Conservation (phyloP, 345 rosid species). For the Aquilaria sinensis region DNA sequence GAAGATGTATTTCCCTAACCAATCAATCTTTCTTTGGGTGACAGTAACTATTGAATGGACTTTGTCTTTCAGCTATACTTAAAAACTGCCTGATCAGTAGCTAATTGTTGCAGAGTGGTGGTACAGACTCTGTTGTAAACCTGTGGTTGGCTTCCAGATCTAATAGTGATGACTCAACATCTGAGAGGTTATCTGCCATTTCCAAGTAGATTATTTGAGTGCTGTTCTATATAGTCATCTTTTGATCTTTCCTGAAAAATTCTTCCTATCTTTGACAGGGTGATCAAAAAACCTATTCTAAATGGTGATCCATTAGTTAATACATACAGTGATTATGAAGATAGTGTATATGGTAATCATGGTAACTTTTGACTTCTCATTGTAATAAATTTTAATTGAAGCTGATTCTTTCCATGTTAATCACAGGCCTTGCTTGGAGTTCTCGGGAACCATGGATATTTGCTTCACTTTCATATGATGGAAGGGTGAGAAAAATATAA, state of each 20-base stretch:
- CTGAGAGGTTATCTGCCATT: slow-evolving; percentile 43
- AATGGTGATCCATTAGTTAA: slow-evolving; percentile 42
- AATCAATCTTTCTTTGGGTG: not conserved
- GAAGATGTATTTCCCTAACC: not conserved
- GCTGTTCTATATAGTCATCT: slow-evolving; percentile 1
- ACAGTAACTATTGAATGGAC: not conserved
- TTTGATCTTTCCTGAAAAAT: slow-evolving; percentile 7
- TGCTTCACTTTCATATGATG: slow-evolving; percentile 90
- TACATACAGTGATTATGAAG: slow-evolving; percentile 83
- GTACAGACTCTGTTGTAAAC: slow-evolving; percentile 84
- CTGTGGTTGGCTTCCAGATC: slow-evolving; percentile 71
- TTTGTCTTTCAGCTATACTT: slow-evolving; percentile 6
- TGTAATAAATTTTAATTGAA: slow-evolving; percentile 1
- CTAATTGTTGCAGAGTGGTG: slow-evolving; percentile 65
- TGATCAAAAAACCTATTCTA: slow-evolving; percentile 28
- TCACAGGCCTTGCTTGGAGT: slow-evolving; percentile 88
- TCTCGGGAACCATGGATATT: slow-evolving; percentile 82
- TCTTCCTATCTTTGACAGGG: slow-evolving; percentile 21
- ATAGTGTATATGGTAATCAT: slow-evolving; percentile 71
- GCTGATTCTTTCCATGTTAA: slow-evolving; percentile 12
- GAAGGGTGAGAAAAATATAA: slow-evolving; percentile 55
- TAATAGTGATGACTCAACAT: slow-evolving; percentile 27
- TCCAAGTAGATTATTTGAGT: not conserved
- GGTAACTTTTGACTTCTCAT: slow-evolving; percentile 7
- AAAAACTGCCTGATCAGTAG: slow-evolving; percentile 10